Conservation (phyloP, 1,139 yeast species). For the Candida smagusa region DNA sequence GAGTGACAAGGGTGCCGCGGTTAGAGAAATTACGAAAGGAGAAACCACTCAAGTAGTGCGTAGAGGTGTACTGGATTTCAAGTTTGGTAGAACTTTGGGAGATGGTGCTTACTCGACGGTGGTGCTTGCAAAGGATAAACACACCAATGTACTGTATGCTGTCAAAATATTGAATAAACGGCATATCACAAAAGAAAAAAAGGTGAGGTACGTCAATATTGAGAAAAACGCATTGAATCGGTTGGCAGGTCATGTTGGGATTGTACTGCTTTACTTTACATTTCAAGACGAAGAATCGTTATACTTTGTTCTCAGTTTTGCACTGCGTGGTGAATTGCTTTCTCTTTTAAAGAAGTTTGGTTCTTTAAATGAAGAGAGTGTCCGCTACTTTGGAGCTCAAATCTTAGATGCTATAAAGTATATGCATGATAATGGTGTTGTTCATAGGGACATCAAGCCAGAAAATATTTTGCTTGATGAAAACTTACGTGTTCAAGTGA, state of each 20-base stretch:
- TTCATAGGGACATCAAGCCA: constrained; percentile 79
- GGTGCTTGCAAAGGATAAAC: constrained; percentile 76
- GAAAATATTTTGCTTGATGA: constrained; percentile 69
- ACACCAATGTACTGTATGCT: constrained; percentile 75
- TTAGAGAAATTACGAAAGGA: constrained; percentile 17
- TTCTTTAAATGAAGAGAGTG: constrained; percentile 72
- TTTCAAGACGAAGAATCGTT: constrained; percentile 88
- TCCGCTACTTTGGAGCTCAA: constrained; percentile 68
- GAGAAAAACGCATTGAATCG: constrained; percentile 91
- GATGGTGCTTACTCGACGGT: constrained; percentile 97
- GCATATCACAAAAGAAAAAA: constrained; percentile 91
- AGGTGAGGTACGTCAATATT: constrained; percentile 92
- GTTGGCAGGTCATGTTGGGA: constrained; percentile 67
- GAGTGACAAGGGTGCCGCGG: constrained; percentile 41
- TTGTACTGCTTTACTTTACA: constrained; percentile 84
- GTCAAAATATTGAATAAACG: constrained; percentile 88
- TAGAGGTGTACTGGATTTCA: constrained; percentile 78
- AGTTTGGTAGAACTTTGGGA: constrained; percentile 83
- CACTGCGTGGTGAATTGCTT: constrained; percentile 88
- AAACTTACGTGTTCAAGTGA: constrained; percentile 64
- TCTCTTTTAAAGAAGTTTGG: constrained; percentile 75
- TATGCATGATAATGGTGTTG: constrained; percentile 72
- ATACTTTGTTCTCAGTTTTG: constrained; percentile 90
- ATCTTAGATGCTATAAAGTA: constrained; percentile 61
- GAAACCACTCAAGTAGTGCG: constrained; percentile 30